Evolutionary conservation across 352 stramenopile species (phyloP).

Genomic region (Elongisporangium anandrum): DNA sequence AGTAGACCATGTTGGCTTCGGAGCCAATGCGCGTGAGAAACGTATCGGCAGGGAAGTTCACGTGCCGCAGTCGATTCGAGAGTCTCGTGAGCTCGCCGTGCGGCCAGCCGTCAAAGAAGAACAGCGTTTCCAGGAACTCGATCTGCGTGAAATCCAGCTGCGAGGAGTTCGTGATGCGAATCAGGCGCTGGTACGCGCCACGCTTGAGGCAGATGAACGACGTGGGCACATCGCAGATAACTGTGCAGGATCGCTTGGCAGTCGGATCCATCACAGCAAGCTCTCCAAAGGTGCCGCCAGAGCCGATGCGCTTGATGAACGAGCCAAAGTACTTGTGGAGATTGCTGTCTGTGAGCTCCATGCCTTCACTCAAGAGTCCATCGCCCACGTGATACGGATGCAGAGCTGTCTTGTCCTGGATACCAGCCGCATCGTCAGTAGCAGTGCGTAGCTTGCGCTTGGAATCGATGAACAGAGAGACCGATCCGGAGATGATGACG

Average conservation of each 20-base stretch:
- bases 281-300: conserved; percentile 74
- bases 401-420: conserved; percentile 11
- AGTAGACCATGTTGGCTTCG: conserved; percentile 70
- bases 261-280: conserved; percentile 79
- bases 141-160: conserved; percentile 78
- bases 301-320: conserved; percentile 77
- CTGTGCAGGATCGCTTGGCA: conserved; percentile 63
- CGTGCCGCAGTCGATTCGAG: conserved; percentile 59
- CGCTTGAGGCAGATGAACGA: conserved; percentile 87
- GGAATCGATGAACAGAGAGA: conserved; percentile 72
- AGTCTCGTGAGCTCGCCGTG: conserved; percentile 67
- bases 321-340: conserved; percentile 37
- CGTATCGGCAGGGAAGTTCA: conserved; percentile 57
- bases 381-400: neutral
- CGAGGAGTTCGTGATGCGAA: conserved; percentile 76
- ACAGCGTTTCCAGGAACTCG: conserved; percentile 81
- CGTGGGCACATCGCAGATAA: conserved; percentile 60
- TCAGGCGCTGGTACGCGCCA: conserved; percentile 75
- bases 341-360: conserved; percentile 20
- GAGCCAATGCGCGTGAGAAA: conserved; percentile 67
- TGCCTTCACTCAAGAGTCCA: conserved; percentile 8
- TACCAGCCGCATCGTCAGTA: conserved; percentile 6
- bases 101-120: conserved; percentile 74
- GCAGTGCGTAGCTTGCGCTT: conserved; percentile 32
- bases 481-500: conserved; percentile 67